Percentiles rank a stretch among this genome's conserved stretches.
Evolutionary conservation across 345 rosid genomes (phyloP).

Genomic region (Acer campestre): DNA sequence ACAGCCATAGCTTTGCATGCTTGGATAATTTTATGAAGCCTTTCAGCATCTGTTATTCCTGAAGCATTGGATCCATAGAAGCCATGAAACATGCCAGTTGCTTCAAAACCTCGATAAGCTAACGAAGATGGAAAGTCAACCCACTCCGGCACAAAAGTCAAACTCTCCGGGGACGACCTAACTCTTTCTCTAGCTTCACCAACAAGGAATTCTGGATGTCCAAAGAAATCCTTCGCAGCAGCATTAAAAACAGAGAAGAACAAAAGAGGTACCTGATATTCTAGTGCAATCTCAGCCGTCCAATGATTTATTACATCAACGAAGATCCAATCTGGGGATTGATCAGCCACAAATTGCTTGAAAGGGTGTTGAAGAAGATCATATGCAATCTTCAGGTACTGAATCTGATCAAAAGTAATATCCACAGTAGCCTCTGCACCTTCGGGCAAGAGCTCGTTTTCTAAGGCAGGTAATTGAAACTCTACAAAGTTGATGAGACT

Average conservation of each 20-base stretch:
- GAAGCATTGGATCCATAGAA: constrained; percentile 20
- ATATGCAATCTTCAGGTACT: constrained; percentile 27
- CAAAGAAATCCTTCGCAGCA: not conserved
- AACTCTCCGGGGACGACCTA: constrained; percentile 12
- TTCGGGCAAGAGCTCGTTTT: constrained; percentile 5
- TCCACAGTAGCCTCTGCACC: constrained; percentile 42
- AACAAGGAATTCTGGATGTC: not conserved
- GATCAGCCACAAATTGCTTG: constrained; percentile 3
- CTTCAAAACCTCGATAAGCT: constrained; percentile 16
- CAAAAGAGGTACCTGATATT: constrained; percentile 20
- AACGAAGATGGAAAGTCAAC: constrained; percentile 24
- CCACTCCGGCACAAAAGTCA: constrained; percentile 25
- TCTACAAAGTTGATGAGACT: not conserved
- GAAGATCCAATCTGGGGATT: constrained; percentile 33
- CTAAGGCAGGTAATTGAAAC: constrained; percentile 27
- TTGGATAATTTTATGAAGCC: not conserved
- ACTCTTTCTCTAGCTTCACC: constrained; percentile 10
- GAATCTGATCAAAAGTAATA: constrained; percentile 19
- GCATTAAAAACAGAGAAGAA: constrained; percentile 22
- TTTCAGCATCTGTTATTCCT: constrained; percentile 16
- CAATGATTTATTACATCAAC: constrained; percentile 24
- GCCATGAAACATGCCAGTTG: not conserved
- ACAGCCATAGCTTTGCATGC: constrained; percentile 9
- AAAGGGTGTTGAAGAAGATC: constrained; percentile 33
- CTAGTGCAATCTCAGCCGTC: constrained; percentile 23